Evolutionary conservation across 192 early-diverging fungal genomes (phyloP).

Genomic region (Coemansia sp.): DNA sequence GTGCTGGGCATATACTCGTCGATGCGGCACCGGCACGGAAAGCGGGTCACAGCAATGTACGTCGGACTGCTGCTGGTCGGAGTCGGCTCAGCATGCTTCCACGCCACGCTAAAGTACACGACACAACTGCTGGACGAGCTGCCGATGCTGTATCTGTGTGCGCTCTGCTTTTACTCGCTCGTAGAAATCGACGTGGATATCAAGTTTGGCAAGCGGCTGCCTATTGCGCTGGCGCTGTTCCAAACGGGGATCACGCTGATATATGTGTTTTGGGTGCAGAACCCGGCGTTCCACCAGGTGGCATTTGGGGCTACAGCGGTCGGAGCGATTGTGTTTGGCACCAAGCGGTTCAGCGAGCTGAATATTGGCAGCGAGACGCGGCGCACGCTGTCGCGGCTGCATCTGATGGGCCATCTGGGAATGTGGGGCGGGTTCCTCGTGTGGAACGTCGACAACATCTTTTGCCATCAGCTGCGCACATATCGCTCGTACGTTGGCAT

Average conservation of each 20-base stretch:
- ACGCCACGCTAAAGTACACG: slow-evolving; percentile 67
- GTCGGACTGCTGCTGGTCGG: slow-evolving; percentile 60
- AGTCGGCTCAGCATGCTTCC: slow-evolving; percentile 64
- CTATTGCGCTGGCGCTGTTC: slow-evolving; percentile 39
- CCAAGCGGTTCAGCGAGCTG: slow-evolving; percentile 20
- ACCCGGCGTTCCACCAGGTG: slow-evolving; percentile 67
- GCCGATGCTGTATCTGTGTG: slow-evolving; percentile 65
- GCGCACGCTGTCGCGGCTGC: slow-evolving; percentile 21
- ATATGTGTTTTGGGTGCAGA: slow-evolving; percentile 61
- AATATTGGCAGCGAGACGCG: slow-evolving; percentile 21
- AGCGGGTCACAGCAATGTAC: slow-evolving; percentile 55
- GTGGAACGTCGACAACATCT: slow-evolving; percentile 74
- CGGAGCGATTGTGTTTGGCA: slow-evolving; percentile 21
- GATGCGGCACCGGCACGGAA: slow-evolving; percentile 49
- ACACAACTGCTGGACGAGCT: slow-evolving; percentile 76
- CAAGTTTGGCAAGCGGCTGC: slow-evolving; percentile 41
- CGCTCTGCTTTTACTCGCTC: slow-evolving; percentile 41
- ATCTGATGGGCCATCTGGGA: slow-evolving; percentile 24
- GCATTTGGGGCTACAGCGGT: slow-evolving; percentile 37
- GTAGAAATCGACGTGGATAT: slow-evolving; percentile 43
- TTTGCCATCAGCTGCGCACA: slow-evolving; percentile 59
- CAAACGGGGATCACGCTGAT: slow-evolving; percentile 47
- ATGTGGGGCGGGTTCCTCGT: slow-evolving; percentile 58
- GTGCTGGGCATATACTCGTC: slow-evolving; percentile 58
- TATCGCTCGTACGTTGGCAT: slow-evolving; percentile 52